Base-by-base conservation (phyloP, 148 eudicot genomes). In the Cornus kousa region DNA sequence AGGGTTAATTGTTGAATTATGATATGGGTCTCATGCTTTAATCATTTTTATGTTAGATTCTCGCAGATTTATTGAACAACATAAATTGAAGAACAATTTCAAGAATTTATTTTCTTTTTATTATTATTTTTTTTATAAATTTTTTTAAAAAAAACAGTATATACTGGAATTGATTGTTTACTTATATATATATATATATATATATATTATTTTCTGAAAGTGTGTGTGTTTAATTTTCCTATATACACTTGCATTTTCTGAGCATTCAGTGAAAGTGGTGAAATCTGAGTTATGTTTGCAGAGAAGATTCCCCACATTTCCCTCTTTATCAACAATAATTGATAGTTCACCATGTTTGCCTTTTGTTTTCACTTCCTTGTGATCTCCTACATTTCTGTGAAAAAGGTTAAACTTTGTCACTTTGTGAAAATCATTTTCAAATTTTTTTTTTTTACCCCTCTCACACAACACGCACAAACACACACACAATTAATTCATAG, bases 311-410 rank as follows among this genome's bases (percentile, higher is more conserved):
- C 79, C 76, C 73, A 50, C 17, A 31, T 77, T 81, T 75, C 82
- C 78, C 78, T 79, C 80, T 85, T 78, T 75, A 74, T 74, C 80
- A 76, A 19, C 85, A 82, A 79, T 82, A 79, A 82, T 82, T 79
- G 78, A 71, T 69, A 71, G 67, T 73, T 85, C 82, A 75, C 82
- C 78, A 72, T 78, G 79, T 84, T 84, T 84, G 74, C 84, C 69
- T 78, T 59, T 71, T 72, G 76, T 72, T 71, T 80, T 78, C 37
- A 22, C 72, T 62, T 62, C 64, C 66, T 32, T 28, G 35, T 78
- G 76, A 84, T 78, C 81, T 75, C 87, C 82, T 84, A 70, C 84
- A 69, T 74, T 81, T 79, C 82, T 53, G 82, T 81, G 84, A 73
- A 77, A 77, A 80, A 81, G 82, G 84, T 78, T 81, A 64, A 78